Conservation (phyloP, 2,329 filamentous ascomycete genomes). For the Amauroascus niger region DNA sequence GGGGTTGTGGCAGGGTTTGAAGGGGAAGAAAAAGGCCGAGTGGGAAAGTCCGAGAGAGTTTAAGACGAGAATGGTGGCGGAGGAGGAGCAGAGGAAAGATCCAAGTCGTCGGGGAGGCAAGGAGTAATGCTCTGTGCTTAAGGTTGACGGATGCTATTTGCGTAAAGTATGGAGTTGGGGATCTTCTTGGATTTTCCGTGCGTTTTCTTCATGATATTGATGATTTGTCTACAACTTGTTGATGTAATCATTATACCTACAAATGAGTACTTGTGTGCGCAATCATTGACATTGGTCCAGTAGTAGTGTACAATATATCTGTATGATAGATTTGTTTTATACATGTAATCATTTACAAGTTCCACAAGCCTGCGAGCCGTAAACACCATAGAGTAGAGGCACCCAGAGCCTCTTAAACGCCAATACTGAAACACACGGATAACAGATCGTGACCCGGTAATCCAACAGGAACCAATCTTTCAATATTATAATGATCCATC, state of each 20-base stretch:
- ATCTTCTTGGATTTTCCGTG: neutral
- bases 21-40: conserved; percentile 42
- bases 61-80: conserved; percentile 54
- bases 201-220: neutral
- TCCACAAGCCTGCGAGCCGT: too few relatives aligned
- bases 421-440: conserved; percentile 18
- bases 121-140: neutral
- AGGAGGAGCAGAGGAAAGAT: conserved; percentile 21
- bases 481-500: conserved; percentile 6
- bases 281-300: too few relatives aligned
- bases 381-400: neutral
- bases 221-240: neutral
- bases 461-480: neutral
- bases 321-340: too few relatives aligned
- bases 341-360: too few relatives aligned
- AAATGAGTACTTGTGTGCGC: too few relatives aligned
- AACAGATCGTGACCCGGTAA: neutral
- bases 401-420: conserved; percentile 15
- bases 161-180: neutral
- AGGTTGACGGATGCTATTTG: neutral
- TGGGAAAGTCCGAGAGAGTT: conserved; percentile 82
- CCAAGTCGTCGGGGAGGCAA: neutral
- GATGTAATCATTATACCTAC: too few relatives aligned
- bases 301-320: too few relatives aligned
- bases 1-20: conserved; percentile 62